Conservation (phyloP, 2,329 filamentous ascomycete genomes). For the Fusarium nematophilum region DNA sequence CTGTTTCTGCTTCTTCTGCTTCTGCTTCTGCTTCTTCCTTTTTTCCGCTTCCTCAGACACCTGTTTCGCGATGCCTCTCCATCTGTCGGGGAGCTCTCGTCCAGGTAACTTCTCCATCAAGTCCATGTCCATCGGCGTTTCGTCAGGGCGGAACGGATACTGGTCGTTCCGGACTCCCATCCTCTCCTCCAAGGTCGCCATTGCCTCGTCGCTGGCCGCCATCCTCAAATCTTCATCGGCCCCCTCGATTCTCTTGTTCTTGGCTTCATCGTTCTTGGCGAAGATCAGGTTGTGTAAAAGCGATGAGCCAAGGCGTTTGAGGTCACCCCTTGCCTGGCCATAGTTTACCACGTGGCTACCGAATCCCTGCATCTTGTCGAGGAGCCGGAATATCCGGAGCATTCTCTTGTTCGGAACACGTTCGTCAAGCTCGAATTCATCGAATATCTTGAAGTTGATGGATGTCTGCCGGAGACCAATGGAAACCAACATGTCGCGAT, state of each 20-base stretch:
- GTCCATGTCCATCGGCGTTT: constrained; percentile 20
- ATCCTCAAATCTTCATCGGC: no score
- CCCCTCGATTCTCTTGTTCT: no score
- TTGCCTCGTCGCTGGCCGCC: neutral
- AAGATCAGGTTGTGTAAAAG: constrained; percentile 26
- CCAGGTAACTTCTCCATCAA: neutral
- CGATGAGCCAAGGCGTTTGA: constrained; percentile 41
- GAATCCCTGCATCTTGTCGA: constrained; percentile 38
- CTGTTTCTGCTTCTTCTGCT: neutral
- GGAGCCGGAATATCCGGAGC: constrained; percentile 26
- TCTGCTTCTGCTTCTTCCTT: neutral
- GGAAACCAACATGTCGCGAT: neutral
- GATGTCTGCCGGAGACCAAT: neutral
- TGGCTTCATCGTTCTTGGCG: constrained; percentile 9
- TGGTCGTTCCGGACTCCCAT: constrained; percentile 24
- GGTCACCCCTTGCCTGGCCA: constrained; percentile 34
- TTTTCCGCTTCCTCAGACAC: neutral
- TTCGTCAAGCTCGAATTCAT: constrained; percentile 26
- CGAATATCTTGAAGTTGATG: constrained; percentile 31
- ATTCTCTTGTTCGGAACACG: constrained; percentile 25
- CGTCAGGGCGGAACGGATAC: constrained; percentile 9
- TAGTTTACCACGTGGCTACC: neutral
- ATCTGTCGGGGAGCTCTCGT: neutral
- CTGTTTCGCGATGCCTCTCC: neutral
- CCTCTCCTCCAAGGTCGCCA: constrained; percentile 12